phyloP scores from a whole-genome alignment of 2,329 filamentous ascomycete species.

The Arthrobotrys entomopaga region DNA sequence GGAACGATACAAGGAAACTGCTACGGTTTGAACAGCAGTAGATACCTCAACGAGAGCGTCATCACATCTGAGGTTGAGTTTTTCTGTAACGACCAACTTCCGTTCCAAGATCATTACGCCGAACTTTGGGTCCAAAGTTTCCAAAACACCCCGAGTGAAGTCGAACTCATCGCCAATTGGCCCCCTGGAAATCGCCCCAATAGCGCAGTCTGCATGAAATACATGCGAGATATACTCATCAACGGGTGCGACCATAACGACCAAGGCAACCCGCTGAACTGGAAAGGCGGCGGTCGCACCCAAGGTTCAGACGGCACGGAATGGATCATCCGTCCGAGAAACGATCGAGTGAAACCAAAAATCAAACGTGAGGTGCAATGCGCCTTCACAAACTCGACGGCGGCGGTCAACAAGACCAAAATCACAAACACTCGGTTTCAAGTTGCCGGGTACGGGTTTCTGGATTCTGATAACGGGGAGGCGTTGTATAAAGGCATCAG shows the following conservation, averaged over 20 bases:
- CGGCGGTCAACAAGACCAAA: background rate
- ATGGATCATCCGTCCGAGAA: constrained; percentile 36
- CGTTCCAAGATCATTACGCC: constrained; percentile 2
- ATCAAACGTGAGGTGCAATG: constrained; percentile 8
- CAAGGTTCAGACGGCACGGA: constrained; percentile 10
- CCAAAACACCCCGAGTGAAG: constrained; percentile 18
- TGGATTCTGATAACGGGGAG: constrained; percentile 35
- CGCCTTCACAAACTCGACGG: background rate
- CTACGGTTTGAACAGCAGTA: constrained; percentile 21
- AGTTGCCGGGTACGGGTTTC: constrained; percentile 36
- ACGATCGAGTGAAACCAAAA: constrained; percentile 5
- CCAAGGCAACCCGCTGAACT: constrained; percentile 25
- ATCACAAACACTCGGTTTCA: background rate
- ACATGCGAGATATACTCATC: constrained; percentile 14
- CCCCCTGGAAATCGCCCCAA: background rate
- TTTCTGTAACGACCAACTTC: constrained; percentile 19
- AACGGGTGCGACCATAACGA: constrained; percentile 33
- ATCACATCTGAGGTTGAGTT: constrained; percentile 23
- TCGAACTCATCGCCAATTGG: constrained; percentile 34
- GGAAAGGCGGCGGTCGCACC: constrained; percentile 43
- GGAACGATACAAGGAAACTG: constrained; percentile 28
- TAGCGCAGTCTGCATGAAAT: constrained; percentile 14
- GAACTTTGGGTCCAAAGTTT: constrained; percentile 42
- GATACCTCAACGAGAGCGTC: constrained; percentile 20
- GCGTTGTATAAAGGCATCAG: constrained; percentile 24